Conservation (phyloP, 148 eudicot genomes). For the Drosera capensis region DNA sequence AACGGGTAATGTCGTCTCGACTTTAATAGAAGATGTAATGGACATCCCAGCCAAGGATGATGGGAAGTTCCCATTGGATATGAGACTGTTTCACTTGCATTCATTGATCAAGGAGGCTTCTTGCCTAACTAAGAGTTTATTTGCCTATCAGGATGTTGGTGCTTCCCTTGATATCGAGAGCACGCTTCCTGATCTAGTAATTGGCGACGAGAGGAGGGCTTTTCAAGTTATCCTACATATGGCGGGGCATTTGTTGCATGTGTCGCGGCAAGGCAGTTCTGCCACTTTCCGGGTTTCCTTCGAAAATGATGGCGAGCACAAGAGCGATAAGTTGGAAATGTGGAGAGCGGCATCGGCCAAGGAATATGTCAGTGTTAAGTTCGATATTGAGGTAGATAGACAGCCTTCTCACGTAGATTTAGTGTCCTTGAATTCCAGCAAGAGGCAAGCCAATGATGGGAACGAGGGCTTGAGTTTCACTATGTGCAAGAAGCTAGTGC, state of each 20-base stretch:
- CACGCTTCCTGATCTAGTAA: constrained; percentile 47
- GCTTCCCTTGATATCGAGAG: constrained; percentile 50
- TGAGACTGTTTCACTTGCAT: constrained; percentile 48
- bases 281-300: constrained; percentile 35
- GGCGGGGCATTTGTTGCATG: constrained; percentile 55
- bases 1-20: constrained; percentile 65
- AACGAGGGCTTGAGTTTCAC: constrained; percentile 72
- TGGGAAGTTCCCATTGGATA: constrained; percentile 53
- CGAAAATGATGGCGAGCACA: constrained; percentile 36
- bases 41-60: constrained; percentile 43
- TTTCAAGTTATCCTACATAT: constrained; percentile 86
- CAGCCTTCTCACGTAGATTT: constrained; percentile 13
- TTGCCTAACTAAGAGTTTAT: constrained; percentile 63
- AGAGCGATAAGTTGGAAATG: constrained; percentile 47
- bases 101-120: constrained; percentile 60
- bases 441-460: constrained; percentile 19
- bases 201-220: constrained; percentile 72
- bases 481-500: constrained; percentile 71
- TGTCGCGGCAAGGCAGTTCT: constrained; percentile 30
- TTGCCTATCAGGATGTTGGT: constrained; percentile 32
- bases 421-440: constrained; percentile 3
- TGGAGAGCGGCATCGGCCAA: constrained; percentile 37
- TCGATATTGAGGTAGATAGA: constrained; percentile 49
- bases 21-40: constrained; percentile 65
- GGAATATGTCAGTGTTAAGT: constrained; percentile 34